Percentiles rank a stretch among this genome's conserved stretches.
These are phyloP conservation scores for Pseudopyrenochaeta lycopersici DNA, from an alignment of 2,329 filamentous ascomycete genomes.

Conservation along the genomic window DNA sequence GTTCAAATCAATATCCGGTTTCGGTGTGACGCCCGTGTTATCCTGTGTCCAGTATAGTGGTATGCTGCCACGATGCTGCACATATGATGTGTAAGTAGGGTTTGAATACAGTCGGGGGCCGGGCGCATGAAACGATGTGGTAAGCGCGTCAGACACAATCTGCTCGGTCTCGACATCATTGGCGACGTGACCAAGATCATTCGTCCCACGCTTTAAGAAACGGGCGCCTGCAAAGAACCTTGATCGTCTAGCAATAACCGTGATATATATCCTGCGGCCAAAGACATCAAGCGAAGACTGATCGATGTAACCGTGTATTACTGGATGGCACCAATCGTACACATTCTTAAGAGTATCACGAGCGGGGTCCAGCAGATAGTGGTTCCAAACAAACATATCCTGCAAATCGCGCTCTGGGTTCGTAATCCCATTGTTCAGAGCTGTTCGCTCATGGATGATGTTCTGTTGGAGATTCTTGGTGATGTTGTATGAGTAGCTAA, in stretches of 20 bases:
- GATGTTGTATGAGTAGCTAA: slow-evolving; percentile 97
- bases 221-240: slow-evolving; percentile 93
- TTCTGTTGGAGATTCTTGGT: slow-evolving; percentile 93
- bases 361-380: slow-evolving; percentile 83
- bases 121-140: slow-evolving; percentile 83
- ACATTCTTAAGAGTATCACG: slow-evolving; percentile 75
- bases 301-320: slow-evolving; percentile 96
- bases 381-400: slow-evolving; percentile 98
- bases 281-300: slow-evolving; percentile 81
- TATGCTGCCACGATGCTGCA: slow-evolving; percentile 96
- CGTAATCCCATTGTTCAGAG: slow-evolving; percentile 70
- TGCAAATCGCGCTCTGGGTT: slow-evolving; percentile 75
- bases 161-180: slow-evolving; percentile 99
- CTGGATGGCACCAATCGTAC: slow-evolving; percentile 94
- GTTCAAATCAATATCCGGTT: slow-evolving; percentile 94
- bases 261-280: slow-evolving; percentile 88
- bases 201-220: slow-evolving; percentile 92
- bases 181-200: slow-evolving; percentile 93
- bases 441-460: slow-evolving; percentile 79
- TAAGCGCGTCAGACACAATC: slow-evolving; percentile 93
- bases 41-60: slow-evolving; percentile 98
- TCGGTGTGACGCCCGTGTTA: slow-evolving; percentile 91
- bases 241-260: slow-evolving; percentile 90
- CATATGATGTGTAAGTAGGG: slow-evolving; percentile 86
- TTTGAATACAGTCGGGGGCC: neutral